Conservation (phyloP, 768 basidiomycete species). For the Paxillus rubicundulus region DNA sequence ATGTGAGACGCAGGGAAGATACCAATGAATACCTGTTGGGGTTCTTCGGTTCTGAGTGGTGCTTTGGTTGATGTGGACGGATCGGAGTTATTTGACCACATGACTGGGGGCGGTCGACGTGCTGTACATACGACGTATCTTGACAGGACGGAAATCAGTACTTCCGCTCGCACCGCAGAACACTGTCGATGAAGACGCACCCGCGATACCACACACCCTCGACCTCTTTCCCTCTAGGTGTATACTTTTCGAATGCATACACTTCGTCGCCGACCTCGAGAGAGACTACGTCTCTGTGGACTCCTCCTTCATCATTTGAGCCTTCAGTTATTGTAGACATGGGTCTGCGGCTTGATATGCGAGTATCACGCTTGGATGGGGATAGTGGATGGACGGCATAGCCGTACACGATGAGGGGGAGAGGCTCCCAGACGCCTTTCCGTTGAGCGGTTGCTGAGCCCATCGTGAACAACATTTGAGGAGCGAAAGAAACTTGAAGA, state of each 20-base stretch:
- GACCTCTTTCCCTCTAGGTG: constrained; percentile 46
- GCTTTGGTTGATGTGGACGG: constrained; percentile 45
- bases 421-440: constrained; percentile 58
- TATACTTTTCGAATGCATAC: constrained; percentile 94
- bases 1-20: constrained; percentile 93
- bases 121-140: constrained; percentile 88
- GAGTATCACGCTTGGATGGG: constrained; percentile 71
- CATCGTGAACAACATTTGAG: constrained; percentile 8
- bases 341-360: constrained; percentile 45
- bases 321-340: constrained; percentile 44
- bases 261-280: constrained; percentile 96
- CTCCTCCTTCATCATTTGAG: constrained; percentile 58
- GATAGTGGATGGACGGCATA: constrained; percentile 85
- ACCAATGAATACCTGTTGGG: constrained; percentile 88
- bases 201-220: constrained; percentile 92
- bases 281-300: constrained; percentile 73
- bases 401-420: constrained; percentile 81
- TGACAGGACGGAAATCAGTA: constrained; percentile 2
- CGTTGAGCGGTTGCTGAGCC: constrained; percentile 27
- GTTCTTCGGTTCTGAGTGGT: constrained; percentile 64
- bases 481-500: not conserved
- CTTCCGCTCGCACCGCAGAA: not conserved
- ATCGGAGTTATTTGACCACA: constrained; percentile 60
- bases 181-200: constrained; percentile 45
- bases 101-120: constrained; percentile 61